A percentile compares a stretch with the other conserved stretches of the same genome.
phyloP scores from a whole-genome alignment of 768 basidiomycete genomes.

The Termitomyces sp. region DNA sequence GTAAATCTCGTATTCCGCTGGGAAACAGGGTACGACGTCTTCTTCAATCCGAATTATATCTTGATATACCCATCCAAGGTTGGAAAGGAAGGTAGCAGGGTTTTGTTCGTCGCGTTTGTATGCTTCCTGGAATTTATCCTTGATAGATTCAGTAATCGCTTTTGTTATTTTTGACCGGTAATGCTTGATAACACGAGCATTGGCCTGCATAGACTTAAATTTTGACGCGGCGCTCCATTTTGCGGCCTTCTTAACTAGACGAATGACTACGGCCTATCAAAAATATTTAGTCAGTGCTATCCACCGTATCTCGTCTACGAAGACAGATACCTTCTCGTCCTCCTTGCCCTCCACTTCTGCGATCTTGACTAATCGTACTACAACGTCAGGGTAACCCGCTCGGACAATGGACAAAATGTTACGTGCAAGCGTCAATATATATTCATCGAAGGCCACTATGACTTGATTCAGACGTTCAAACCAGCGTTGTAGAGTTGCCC shows the following conservation, averaged over 20 bases:
- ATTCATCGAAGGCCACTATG: constrained; percentile 79
- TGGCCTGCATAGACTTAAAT: constrained; percentile 90
- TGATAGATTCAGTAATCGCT: constrained; percentile 73
- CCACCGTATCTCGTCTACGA: not conserved
- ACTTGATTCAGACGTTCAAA: constrained; percentile 84
- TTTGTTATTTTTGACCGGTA: constrained; percentile 88
- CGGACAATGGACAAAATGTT: constrained; percentile 78
- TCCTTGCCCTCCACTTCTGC: constrained; percentile 89
- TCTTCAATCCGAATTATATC: constrained; percentile 91
- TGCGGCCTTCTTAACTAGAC: constrained; percentile 90
- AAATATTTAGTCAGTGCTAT: not conserved
- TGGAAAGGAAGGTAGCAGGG: constrained; percentile 69
- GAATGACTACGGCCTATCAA: constrained; percentile 81
- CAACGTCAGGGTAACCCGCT: constrained; percentile 75
- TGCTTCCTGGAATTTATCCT: constrained; percentile 60
- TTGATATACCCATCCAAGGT: constrained; percentile 87
- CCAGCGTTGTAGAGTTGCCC: constrained; percentile 64
- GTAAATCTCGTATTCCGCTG: constrained; percentile 87
- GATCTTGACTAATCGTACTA: constrained; percentile 90
- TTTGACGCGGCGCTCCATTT: constrained; percentile 90
- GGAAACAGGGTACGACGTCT: constrained; percentile 88
- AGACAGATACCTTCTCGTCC: constrained; percentile 77
- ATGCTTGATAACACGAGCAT: constrained; percentile 90
- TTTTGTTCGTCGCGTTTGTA: constrained; percentile 58
- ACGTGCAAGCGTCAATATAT: constrained; percentile 70